phyloP scores from a whole-genome alignment of 2,329 filamentous ascomycete species.

The Cladobotryum mycophilum region DNA sequence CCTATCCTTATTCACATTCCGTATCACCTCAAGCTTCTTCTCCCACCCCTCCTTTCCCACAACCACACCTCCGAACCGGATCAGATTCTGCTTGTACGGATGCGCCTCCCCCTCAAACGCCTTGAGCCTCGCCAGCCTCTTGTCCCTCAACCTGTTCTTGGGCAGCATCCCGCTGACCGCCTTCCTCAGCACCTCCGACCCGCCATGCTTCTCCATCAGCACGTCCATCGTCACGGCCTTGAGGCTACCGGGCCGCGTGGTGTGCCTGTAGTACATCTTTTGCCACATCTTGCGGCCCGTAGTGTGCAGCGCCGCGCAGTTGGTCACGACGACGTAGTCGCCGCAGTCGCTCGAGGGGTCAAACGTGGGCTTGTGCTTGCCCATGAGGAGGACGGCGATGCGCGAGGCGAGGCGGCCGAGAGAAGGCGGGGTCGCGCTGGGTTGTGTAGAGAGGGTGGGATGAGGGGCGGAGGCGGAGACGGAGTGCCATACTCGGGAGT shows the following conservation, averaged over 20 bases:
- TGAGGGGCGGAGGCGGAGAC: slow-evolving; percentile 65
- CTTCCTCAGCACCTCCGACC: slow-evolving; percentile 81
- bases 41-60: slow-evolving; percentile 51
- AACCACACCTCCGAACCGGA: slow-evolving; percentile 60
- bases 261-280: slow-evolving; percentile 95
- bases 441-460: slow-evolving; percentile 52
- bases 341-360: slow-evolving; percentile 97
- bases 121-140: slow-evolving; percentile 82
- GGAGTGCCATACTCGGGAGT: slow-evolving; percentile 92
- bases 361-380: slow-evolving; percentile 98
- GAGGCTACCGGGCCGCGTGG: slow-evolving; percentile 79
- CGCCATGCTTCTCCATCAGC: slow-evolving; percentile 90
- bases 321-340: slow-evolving; percentile 93
- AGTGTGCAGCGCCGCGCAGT: slow-evolving; percentile 78
- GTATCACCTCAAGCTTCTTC: slow-evolving; percentile 43
- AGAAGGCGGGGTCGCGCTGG: slow-evolving; percentile 60
- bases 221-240: slow-evolving; percentile 89
- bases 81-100: slow-evolving; percentile 84
- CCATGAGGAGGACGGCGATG: slow-evolving; percentile 86
- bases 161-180: slow-evolving; percentile 96
- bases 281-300: slow-evolving; percentile 90
- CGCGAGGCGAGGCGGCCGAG: slow-evolving; percentile 83
- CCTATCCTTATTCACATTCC: slow-evolving; percentile 43
- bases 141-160: slow-evolving; percentile 88
- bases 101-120: slow-evolving; percentile 90